Evolutionary conservation across 192 early-diverging fungal genomes (phyloP), one percentile per base, ranked within the genome.

Genomic region (Radiomyces spectabilis): DNA sequence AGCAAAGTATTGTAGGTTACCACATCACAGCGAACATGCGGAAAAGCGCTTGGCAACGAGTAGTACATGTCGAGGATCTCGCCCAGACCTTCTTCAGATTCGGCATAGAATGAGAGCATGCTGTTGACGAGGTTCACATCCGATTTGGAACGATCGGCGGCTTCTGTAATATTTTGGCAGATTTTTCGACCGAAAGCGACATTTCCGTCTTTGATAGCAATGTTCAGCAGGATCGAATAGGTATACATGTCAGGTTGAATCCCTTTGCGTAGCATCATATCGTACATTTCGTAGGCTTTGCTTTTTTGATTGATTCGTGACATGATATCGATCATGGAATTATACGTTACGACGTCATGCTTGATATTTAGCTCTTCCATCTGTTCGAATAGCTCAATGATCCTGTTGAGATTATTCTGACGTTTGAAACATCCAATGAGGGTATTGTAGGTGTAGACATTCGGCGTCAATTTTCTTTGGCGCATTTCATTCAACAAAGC

Each of bases 351-450:
- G 7, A 41, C 46, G 26, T 63, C 60, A 18, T 30, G 57, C 7
- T 39, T 16, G 13, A 55, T 41, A 24, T 29, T 51, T 2, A 50
- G 35, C 33, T 22, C 10, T 10, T 47, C 21, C 67, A 63, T 59
- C 21, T 69, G 51, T 15, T 38, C 3, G 12, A 63, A 32, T 2
- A 59, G 22, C 2, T 13, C 8, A 3, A 62, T 21, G 5, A 57
- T 57, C 15, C 31, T 42, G 3, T 22, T 8, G 5, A 52, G 5
- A 4, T 57, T 30, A 18, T 49, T 25, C 9, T 2, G 19, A 2
- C 56, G 48, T 35, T 68, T 62, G 18, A 58, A 68, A 10, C 54
- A 57, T 16, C 45, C 55, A 9, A 74, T 45, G 13, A 74, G 30
- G 3, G 54, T 61, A 37, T 62, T 64, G 26, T 66, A 71, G 16